Evolutionary conservation across 2,329 filamentous ascomycete species (phyloP).

Genomic region (Fusarium haematococcum): DNA sequence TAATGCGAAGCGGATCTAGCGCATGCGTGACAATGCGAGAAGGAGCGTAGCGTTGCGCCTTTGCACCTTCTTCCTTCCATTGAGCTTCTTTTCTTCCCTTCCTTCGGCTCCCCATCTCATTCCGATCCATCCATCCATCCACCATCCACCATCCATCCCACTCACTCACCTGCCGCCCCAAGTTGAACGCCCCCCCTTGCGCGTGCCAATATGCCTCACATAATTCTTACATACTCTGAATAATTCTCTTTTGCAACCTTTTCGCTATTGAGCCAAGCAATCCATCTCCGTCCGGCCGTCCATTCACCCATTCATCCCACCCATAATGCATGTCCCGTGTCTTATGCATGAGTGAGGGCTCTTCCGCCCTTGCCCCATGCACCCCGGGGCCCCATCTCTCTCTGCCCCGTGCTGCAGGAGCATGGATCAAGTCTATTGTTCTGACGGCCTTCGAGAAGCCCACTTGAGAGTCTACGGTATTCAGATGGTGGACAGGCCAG

Average conservation of each 20-base stretch:
- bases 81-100: conserved; percentile 33
- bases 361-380: conserved; percentile 36
- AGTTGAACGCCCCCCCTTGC: conserved; percentile 9
- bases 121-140: conserved; percentile 20
- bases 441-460: conserved; percentile 46
- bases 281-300: not conserved
- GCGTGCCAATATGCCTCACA: conserved; percentile 15
- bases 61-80: conserved; percentile 29
- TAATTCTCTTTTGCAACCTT: conserved; percentile 1
- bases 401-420: conserved; percentile 40
- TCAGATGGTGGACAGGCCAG: conserved; percentile 1
- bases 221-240: conserved; percentile 18
- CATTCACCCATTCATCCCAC: conserved; percentile 4
- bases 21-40: conserved; percentile 29
- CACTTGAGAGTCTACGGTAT: not conserved
- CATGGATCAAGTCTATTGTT: conserved; percentile 41
- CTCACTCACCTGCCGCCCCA: conserved; percentile 19
- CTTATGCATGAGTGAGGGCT: conserved; percentile 28
- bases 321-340: conserved; percentile 7
- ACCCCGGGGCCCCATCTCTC: conserved; percentile 35
- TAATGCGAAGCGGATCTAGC: conserved; percentile 34
- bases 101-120: conserved; percentile 25
- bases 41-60: conserved; percentile 38
- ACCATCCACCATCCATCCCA: conserved; percentile 3
- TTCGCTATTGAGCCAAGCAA: not conserved